Evolutionary conservation across 345 rosid genomes (phyloP).

Genomic region (Salix purpurea): DNA sequence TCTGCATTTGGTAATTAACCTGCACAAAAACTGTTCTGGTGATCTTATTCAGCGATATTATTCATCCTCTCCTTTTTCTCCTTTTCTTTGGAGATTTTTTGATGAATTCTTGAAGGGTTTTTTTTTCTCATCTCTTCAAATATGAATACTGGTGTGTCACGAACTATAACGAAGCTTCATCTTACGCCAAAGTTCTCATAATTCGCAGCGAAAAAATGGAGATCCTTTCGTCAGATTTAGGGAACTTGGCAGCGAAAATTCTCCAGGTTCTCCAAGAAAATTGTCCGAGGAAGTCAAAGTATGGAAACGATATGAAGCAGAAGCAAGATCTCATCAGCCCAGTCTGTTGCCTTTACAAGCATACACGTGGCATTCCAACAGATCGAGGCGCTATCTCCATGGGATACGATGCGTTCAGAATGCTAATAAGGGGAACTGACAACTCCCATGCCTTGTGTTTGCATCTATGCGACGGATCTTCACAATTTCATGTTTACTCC

Average conservation of each 20-base stretch:
- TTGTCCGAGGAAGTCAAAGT: conserved; percentile 1
- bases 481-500: conserved; percentile 79
- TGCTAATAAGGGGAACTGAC: conserved; percentile 71
- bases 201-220: conserved; percentile 63
- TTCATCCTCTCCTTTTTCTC: background rate
- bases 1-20: background rate
- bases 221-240: conserved; percentile 34
- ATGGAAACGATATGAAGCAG: conserved; percentile 2
- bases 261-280: conserved; percentile 20
- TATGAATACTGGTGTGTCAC: background rate
- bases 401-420: conserved; percentile 65
- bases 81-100: background rate
- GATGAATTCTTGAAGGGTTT: background rate
- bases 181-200: background rate
- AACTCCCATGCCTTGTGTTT: conserved; percentile 65
- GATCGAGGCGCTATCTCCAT: conserved; percentile 25
- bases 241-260: conserved; percentile 49
- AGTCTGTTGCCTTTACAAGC: conserved; percentile 50
- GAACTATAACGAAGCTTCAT: background rate
- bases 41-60: background rate
- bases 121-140: background rate
- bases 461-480: conserved; percentile 45
- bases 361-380: conserved; percentile 18
- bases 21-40: background rate
- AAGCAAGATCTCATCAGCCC: conserved; percentile 29